These are phyloP conservation scores for Ceratocystis variospora DNA, from an alignment of 2,329 filamentous ascomycete genomes.

Conservation along the genomic window DNA sequence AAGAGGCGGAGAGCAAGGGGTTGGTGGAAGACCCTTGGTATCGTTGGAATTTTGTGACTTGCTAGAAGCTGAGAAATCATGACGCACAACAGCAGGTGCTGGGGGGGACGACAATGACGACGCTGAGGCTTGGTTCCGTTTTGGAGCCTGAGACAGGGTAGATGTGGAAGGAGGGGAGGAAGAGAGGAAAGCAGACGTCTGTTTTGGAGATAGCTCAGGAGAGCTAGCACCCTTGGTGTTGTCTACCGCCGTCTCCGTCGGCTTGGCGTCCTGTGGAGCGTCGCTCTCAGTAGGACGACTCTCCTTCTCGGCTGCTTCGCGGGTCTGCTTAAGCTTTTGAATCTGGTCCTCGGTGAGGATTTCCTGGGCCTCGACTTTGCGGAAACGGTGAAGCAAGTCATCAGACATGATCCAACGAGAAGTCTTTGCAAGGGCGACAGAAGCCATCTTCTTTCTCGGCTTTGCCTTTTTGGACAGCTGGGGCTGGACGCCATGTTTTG, in stretches of 20 bases:
- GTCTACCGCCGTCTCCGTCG: neutral
- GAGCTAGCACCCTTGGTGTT: neutral
- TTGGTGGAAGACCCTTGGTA: neutral
- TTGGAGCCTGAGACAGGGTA: neutral
- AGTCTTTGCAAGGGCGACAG: constrained; percentile 17
- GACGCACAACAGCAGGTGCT: neutral
- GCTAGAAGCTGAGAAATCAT: neutral
- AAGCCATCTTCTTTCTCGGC: constrained; percentile 7
- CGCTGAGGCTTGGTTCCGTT: neutral
- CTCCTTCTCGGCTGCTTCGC: constrained; percentile 21
- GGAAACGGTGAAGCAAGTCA: constrained; percentile 43
- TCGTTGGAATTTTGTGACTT: neutral
- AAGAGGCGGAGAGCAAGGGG: constrained; percentile 8
- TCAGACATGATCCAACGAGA: constrained; percentile 41
- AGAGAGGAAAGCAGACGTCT: neutral
- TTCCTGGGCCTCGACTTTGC: constrained; percentile 43
- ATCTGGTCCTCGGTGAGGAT: constrained; percentile 42
- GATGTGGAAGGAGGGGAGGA: neutral
- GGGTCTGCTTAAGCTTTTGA: constrained; percentile 32
- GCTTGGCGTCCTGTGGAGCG: neutral
- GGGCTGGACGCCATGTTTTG: neutral
- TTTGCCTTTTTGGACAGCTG: constrained; percentile 12
- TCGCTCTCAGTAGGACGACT: neutral
- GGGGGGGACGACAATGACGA: neutral
- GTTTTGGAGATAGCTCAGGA: neutral